A percentile compares a stretch with the other conserved stretches of the same genome.
Conservation (phyloP, 2,329 filamentous ascomycete species). For the Dactylonectria macrodidyma region DNA sequence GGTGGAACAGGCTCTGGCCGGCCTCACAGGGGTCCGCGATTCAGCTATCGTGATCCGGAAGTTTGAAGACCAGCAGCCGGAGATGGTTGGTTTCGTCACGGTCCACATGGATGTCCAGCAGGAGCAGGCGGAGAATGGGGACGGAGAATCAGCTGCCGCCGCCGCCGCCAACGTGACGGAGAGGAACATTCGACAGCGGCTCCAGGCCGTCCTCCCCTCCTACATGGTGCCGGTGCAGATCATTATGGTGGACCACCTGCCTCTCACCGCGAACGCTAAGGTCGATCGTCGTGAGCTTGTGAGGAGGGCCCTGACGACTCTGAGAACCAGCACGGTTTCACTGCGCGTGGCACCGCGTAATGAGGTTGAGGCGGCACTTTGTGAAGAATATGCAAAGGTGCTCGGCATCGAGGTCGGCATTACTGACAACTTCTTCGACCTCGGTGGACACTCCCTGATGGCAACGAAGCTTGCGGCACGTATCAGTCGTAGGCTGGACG, state of each 20-base stretch:
- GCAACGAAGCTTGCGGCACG: slow-evolving; percentile 53
- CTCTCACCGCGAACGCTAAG: slow-evolving; percentile 46
- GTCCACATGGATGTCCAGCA: background rate
- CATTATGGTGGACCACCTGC: slow-evolving; percentile 42
- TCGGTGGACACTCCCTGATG: slow-evolving; percentile 47
- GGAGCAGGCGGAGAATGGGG: background rate
- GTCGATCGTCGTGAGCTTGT: slow-evolving; percentile 34
- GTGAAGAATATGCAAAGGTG: slow-evolving; percentile 29
- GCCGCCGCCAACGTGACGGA: too few species aligned
- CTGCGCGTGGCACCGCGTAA: background rate
- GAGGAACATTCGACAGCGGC: too few species aligned
- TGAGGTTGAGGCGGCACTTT: background rate
- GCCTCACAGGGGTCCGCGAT: slow-evolving; percentile 16
- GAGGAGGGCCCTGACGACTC: background rate
- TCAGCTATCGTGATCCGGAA: slow-evolving; percentile 35
- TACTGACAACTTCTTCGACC: slow-evolving; percentile 51
- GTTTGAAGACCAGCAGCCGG: slow-evolving; percentile 11
- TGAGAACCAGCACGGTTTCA: background rate
- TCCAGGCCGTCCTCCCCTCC: slow-evolving; percentile 28
- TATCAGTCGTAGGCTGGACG: slow-evolving; percentile 43
- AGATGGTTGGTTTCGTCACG: background rate
- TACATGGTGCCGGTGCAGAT: slow-evolving; percentile 48
- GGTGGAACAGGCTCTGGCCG: slow-evolving; percentile 30
- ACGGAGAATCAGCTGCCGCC: background rate
- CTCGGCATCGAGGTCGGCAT: slow-evolving; percentile 20